A percentile compares a stretch with the other conserved stretches of the same genome.
Evolutionary conservation across 768 basidiomycete genomes (phyloP).

Genomic region (Amanita rubescens): DNA sequence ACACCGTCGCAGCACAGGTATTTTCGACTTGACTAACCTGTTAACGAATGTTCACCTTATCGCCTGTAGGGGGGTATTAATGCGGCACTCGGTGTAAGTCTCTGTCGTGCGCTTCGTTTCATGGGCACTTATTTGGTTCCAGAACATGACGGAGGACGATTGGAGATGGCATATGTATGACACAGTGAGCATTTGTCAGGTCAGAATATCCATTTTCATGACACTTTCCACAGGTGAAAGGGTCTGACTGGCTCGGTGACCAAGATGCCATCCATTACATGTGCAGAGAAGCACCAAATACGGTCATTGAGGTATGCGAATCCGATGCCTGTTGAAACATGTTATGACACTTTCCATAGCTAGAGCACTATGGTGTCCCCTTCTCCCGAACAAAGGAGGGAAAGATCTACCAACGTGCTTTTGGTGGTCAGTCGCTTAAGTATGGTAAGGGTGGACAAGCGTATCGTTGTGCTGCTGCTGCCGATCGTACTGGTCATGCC

Average conservation of each 20-base stretch:
- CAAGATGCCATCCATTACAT: slow-evolving; percentile 99
- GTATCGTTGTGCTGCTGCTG: slow-evolving; percentile 97
- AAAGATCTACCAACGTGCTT: slow-evolving; percentile 99
- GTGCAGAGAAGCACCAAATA: slow-evolving; percentile 93
- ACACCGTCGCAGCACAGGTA: slow-evolving; percentile 97
- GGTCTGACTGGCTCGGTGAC: slow-evolving; percentile 99
- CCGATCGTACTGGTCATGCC: slow-evolving; percentile 97
- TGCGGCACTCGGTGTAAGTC: slow-evolving; percentile 84
- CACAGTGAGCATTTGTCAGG: slow-evolving; percentile 47
- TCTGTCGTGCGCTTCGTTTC: slow-evolving; percentile 5
- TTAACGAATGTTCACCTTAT: slow-evolving; percentile 7
- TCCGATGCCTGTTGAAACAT: not conserved
- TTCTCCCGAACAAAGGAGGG: slow-evolving; percentile 98
- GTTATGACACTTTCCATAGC: slow-evolving; percentile 36
- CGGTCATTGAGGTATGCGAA: slow-evolving; percentile 75
- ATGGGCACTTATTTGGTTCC: slow-evolving; percentile 9
- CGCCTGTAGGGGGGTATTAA: slow-evolving; percentile 85
- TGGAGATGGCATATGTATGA: slow-evolving; percentile 99
- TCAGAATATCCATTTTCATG: slow-evolving; percentile 8
- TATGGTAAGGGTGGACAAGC: slow-evolving; percentile 99
- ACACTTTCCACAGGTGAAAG: slow-evolving; percentile 69
- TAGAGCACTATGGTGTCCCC: slow-evolving; percentile 97
- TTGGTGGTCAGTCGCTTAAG: slow-evolving; percentile 96
- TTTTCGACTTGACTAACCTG: slow-evolving; percentile 12
- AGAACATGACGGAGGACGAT: slow-evolving; percentile 99